Evolutionary conservation across 2,329 filamentous ascomycete genomes (phyloP).

Genomic region (Aspergillus sergii): DNA sequence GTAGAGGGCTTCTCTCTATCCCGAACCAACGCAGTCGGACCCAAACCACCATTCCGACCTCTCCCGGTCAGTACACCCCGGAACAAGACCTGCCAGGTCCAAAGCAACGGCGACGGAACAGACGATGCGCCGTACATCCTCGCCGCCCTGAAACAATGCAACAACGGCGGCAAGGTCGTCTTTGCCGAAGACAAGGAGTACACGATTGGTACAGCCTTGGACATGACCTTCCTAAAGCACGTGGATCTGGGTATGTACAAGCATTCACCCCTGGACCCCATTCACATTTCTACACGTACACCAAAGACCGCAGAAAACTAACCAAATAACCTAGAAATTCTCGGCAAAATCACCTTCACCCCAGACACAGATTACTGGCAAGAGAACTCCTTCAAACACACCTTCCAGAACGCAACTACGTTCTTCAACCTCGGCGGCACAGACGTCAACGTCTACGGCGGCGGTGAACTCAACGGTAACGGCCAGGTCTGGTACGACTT

Average conservation of each 20-base stretch:
- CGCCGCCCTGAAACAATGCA: constrained; percentile 60
- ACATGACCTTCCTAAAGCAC: constrained; percentile 65
- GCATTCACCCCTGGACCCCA: too few species aligned
- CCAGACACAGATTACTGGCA: constrained; percentile 72
- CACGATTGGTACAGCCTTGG: constrained; percentile 64
- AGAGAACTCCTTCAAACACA: constrained; percentile 63
- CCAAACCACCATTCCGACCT: constrained; percentile 32
- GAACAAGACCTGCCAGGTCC: constrained; percentile 33
- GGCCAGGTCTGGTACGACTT: constrained; percentile 67
- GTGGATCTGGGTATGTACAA: constrained; percentile 60
- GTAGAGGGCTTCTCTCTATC: constrained; percentile 24
- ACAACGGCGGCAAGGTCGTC: constrained; percentile 64
- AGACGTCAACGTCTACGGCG: constrained; percentile 70
- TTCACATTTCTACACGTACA: too few species aligned
- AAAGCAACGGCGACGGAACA: constrained; percentile 28
- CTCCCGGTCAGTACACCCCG: constrained; percentile 29
- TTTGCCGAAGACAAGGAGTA: constrained; percentile 60
- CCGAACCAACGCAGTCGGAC: constrained; percentile 29
- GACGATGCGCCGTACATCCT: constrained; percentile 59
- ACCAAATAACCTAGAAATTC: constrained; percentile 49
- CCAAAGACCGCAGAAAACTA: constrained; percentile 12
- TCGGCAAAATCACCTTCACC: constrained; percentile 64
- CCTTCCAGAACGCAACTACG: constrained; percentile 67
- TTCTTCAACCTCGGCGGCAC: constrained; percentile 69
- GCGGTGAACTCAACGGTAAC: constrained; percentile 64